A percentile compares a stretch with the other conserved stretches of the same genome.
These are phyloP conservation scores for Trichoderma breve DNA, from an alignment of 2,329 filamentous ascomycete species.

Conservation along the genomic window DNA sequence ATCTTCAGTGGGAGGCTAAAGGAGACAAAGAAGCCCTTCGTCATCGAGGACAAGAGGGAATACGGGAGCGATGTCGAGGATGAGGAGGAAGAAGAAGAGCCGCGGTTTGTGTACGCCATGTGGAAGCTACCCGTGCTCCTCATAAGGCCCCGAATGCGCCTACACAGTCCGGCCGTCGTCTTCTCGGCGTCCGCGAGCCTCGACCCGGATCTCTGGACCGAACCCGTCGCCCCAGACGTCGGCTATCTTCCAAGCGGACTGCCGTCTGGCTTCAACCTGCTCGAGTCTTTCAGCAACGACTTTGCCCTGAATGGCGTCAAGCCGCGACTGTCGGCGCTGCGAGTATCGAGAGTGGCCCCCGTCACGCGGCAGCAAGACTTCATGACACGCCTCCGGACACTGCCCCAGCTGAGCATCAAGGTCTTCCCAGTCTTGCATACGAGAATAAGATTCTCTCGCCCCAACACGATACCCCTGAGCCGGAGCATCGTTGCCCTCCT, in stretches of 20 bases:
- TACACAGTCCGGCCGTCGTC: slow-evolving; percentile 64
- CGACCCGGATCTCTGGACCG: slow-evolving; percentile 44
- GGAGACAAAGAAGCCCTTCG: slow-evolving; percentile 49
- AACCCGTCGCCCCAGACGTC: slow-evolving; percentile 37
- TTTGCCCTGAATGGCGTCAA: slow-evolving; percentile 59
- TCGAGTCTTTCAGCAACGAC: slow-evolving; percentile 69
- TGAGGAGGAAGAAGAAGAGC: slow-evolving; percentile 23
- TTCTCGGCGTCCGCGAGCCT: slow-evolving; percentile 62
- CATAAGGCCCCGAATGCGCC: slow-evolving; percentile 58
- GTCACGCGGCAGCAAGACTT: slow-evolving; percentile 60
- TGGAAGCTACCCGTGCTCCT: slow-evolving; percentile 63
- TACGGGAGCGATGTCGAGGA: slow-evolving; percentile 26
- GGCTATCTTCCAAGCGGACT: slow-evolving; percentile 69
- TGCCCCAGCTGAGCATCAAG: slow-evolving; percentile 60
- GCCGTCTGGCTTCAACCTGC: slow-evolving; percentile 71
- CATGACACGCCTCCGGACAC: slow-evolving; percentile 62
- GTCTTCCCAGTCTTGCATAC: slow-evolving; percentile 70
- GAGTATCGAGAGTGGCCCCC: slow-evolving; percentile 72
- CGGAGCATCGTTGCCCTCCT: slow-evolving; percentile 66
- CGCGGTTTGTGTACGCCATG: slow-evolving; percentile 50
- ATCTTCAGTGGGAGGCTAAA: slow-evolving; percentile 57
- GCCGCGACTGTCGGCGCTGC: slow-evolving; percentile 68
- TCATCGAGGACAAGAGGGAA: slow-evolving; percentile 45
- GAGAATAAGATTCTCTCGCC: slow-evolving; percentile 67
- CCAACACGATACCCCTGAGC: slow-evolving; percentile 57